Conservation (phyloP, 805 yeast genomes). For the Metschnikowia santaceciliae region DNA sequence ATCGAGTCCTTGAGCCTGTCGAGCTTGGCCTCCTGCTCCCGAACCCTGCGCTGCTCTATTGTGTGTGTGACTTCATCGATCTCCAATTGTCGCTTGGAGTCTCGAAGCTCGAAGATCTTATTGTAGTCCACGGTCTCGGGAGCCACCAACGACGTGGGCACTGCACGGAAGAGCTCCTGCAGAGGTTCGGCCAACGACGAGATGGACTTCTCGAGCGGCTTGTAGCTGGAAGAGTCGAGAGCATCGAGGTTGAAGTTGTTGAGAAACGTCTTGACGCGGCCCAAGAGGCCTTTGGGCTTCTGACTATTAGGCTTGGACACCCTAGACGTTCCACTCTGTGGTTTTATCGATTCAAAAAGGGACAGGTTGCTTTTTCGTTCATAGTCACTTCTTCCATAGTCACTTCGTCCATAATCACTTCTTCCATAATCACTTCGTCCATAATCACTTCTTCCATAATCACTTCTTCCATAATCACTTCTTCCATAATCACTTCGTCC, state of each 20-base stretch:
- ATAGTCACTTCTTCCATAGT: no score
- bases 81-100: background rate
- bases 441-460: no score
- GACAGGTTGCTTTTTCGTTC: no score
- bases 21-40: background rate
- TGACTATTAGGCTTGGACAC: background rate
- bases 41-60: background rate
- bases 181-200: background rate
- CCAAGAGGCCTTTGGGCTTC: background rate
- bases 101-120: constrained; percentile 2
- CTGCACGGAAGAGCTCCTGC: background rate
- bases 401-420: no score
- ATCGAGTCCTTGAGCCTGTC: background rate
- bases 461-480: no score
- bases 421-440: no score
- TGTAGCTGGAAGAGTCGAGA: background rate
- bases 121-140: constrained; percentile 1
- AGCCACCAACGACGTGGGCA: background rate
- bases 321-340: background rate
- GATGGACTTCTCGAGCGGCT: constrained; percentile 1
- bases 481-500: no score
- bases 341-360: no score
- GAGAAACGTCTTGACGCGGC: background rate
- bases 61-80: constrained; percentile 1
- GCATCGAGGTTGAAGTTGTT: background rate